Conservation (phyloP, 2,329 filamentous ascomycete genomes). For the Thermochaetoides dissita region DNA sequence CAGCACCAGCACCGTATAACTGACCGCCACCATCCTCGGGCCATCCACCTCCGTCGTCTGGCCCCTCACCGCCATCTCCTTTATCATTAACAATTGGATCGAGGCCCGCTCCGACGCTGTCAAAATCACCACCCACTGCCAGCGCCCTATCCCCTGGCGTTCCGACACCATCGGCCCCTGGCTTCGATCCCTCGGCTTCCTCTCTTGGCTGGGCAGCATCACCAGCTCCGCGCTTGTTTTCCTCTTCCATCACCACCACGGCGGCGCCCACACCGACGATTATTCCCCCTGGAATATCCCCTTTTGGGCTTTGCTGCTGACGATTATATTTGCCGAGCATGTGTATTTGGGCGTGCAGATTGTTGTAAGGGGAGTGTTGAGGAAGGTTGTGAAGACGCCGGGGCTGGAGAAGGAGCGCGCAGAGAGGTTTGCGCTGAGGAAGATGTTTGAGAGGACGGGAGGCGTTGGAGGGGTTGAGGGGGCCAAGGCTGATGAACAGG, state of each 20-base stretch:
- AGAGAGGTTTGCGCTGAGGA: conserved; percentile 68
- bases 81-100: conserved; percentile 91
- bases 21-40: too few species aligned
- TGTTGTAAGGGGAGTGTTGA: conserved; percentile 55
- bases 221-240: conserved; percentile 80
- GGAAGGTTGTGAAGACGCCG: conserved; percentile 64
- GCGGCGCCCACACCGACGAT: conserved; percentile 39
- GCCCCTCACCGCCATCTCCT: conserved; percentile 81
- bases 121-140: conserved; percentile 83
- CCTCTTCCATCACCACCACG: conserved; percentile 61
- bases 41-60: conserved; percentile 84
- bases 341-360: conserved; percentile 69
- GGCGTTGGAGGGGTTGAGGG: conserved; percentile 36
- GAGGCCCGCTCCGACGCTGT: conserved; percentile 86
- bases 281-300: conserved; percentile 55
- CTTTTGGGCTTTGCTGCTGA: conserved; percentile 66
- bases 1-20: too few species aligned
- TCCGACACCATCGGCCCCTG: conserved; percentile 91
- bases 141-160: conserved; percentile 77
- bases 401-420: conserved; percentile 73
- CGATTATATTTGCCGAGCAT: conserved; percentile 78
- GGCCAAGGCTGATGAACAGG: conserved; percentile 25
- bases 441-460: conserved; percentile 57
- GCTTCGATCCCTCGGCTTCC: conserved; percentile 69
- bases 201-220: conserved; percentile 87